Evolutionary conservation across 1,284 basidiomycete genomes (phyloP), one percentile per base, ranked within the genome.

Genomic region (Irpex sp.): DNA sequence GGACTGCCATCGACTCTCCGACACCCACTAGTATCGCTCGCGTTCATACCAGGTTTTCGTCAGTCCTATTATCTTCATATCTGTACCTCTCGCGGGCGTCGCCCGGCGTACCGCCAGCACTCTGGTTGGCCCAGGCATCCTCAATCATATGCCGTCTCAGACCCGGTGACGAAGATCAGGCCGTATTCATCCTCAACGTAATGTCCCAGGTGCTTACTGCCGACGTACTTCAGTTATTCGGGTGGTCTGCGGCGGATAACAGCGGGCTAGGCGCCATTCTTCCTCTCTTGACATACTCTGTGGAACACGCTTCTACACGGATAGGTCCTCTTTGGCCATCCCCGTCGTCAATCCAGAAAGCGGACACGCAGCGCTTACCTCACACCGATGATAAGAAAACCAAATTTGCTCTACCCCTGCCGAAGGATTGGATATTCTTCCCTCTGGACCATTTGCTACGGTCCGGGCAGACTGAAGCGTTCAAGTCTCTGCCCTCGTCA

Each of bases 381-480:
- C 21, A 34, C 36, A n/a, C 68, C 65, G 9, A 70, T 4, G 72
- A 62, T 51, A 36, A 52, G 58, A 58, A 58, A 64, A 8, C 63
- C 61, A 63, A 69, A 70, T 44, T 48, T 11, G 31, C 61, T 6
- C 81, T 96, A 8, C 93, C 95, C 0, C 74, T 95, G 1, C 68
- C 79, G 0, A 74, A 76, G 3, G 91, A 94, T 71, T 98, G 95
- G 93, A 75, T 85, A 1, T 80, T 92, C 61, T 76, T 81, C 0
- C 86, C 94, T 0, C 75, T 98, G 4, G 85, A 94, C 69, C 92
- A 96, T 68, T 84, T 98, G 5, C 79, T 98, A 13, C 86, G 88
- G 5, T 94, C 92, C 0, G 89, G 89, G 4, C 84, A 86, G 7
- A 93, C 93, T 0, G 76, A 82, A 0, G 89, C 92, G 1, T 89